Base-by-base conservation (phyloP, 345 rosid species). In the Erucastrum elatum region DNA sequence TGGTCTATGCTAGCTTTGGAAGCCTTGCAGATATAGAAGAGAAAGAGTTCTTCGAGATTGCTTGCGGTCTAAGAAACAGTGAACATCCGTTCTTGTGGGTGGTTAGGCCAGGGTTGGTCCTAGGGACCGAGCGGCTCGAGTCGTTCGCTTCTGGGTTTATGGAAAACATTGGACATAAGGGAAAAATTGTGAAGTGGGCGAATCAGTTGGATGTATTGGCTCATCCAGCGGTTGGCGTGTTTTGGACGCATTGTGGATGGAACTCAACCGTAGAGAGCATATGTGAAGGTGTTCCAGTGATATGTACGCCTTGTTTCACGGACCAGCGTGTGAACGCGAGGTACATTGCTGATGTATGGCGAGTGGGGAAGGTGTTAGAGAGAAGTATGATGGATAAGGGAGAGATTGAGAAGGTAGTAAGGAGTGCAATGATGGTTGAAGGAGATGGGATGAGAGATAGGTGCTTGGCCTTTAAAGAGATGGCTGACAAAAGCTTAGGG, bases 221-320 rank as follows among this genome's bases (percentile, higher is more conserved):
- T 0, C 96, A 94, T 64, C 81, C 74, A 3, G 79, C 95, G 3
- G 68, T 75, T 11, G 95, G 89, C 8, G 90, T 72, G 1, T 90
- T 93, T 64, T 83, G 92, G 87, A 91, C 92, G 0, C 97, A 89
- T 55, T 60, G 79, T 35, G 95, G 94, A 3, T 91, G 92, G 95
- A 93, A 93, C 75, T 91, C 94, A 1, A 84, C 87, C 2, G 13
- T 87, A 75, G 97, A 93, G 69, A 86, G 89, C 64, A 72, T 91
- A 69, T 84, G 84, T 25, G 88, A 87, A 63, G 88, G 90, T 17
- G 90, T 87, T n/a, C 94, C 96, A 1, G 85, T 91, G 97, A 87
- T 94, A 53, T 94, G 94, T 12, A 84, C 86, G 30, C 90, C 96
- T 0, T 73, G 81, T 68, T 89, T 88, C 39, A 83, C 85, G 13